Percentiles rank a stretch among this genome's conserved stretches.
Evolutionary conservation across 1,284 basidiomycete genomes (phyloP).

Genomic region (Naganishia sp.): DNA sequence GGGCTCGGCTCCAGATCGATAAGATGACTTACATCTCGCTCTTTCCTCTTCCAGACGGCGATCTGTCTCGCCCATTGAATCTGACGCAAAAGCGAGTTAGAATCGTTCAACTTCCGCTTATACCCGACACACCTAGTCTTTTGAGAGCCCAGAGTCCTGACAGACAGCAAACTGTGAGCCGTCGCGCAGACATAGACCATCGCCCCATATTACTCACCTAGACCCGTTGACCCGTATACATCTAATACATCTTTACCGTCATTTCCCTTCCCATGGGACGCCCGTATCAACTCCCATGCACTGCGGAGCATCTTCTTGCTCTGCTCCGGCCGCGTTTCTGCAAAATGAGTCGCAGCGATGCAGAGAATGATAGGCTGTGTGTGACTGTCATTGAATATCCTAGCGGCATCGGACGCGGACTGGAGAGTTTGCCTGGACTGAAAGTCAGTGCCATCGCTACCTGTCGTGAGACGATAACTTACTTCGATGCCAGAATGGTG

Average conservation of each 20-base stretch:
- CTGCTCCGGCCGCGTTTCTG: slow-evolving; percentile 25
- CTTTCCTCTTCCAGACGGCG: slow-evolving; percentile 12
- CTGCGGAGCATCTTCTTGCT: slow-evolving; percentile 28
- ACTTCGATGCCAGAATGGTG: slow-evolving; percentile 30
- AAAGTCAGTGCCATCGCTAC: background rate
- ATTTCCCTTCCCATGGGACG: slow-evolving; percentile 3
- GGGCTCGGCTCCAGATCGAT: background rate
- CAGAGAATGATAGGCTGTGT: slow-evolving; percentile 25
- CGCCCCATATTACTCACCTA: slow-evolving; percentile 13
- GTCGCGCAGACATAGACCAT: background rate
- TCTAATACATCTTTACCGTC: slow-evolving; percentile 10
- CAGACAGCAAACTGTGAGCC: background rate
- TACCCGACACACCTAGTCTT: slow-evolving; percentile 8
- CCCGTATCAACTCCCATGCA: slow-evolving; percentile 18
- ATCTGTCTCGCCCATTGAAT: slow-evolving; percentile 14
- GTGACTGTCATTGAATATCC: slow-evolving; percentile 28
- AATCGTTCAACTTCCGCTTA: too few relatives aligned
- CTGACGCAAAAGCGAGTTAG: background rate
- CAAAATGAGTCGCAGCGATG: slow-evolving; percentile 29
- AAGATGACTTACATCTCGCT: slow-evolving; percentile 1
- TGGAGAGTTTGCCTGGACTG: slow-evolving; percentile 14
- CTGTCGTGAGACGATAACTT: background rate
- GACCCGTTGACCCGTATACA: slow-evolving; percentile 14
- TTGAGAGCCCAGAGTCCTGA: slow-evolving; percentile 18
- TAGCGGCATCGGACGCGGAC: slow-evolving; percentile 15